Percentiles rank a stretch among this genome's conserved stretches.
Evolutionary conservation across 306 rosid species (phyloP).

Genomic region (Spatholobus suberectus): DNA sequence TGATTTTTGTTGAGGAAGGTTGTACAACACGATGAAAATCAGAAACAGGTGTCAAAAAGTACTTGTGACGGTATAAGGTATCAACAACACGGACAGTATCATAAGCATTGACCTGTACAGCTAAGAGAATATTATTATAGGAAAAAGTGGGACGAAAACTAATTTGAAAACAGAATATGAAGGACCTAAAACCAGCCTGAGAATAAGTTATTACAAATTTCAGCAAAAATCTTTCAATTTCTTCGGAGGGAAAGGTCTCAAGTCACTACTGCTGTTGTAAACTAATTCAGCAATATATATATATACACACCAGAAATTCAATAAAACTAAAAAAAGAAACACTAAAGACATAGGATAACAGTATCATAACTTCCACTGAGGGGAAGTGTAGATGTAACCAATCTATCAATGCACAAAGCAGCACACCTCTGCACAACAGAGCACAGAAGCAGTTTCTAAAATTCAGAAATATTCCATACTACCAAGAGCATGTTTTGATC

Average conservation of each 20-base stretch:
- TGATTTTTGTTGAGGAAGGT: conserved; percentile 52
- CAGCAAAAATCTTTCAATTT: background rate
- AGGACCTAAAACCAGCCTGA: conserved; percentile 13
- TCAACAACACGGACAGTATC: conserved; percentile 74
- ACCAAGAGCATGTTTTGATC: background rate
- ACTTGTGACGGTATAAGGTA: conserved; percentile 74
- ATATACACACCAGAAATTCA: background rate
- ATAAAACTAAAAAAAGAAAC: background rate
- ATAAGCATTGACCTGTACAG: conserved; percentile 84
- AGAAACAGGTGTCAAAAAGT: conserved; percentile 66
- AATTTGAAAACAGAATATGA: conserved; percentile 27
- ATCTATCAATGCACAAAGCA: background rate
- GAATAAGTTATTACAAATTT: conserved; percentile 19
- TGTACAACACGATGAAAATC: conserved; percentile 48
- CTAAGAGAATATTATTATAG: conserved; percentile 5
- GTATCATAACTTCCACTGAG: background rate
- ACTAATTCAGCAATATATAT: conserved; percentile 16
- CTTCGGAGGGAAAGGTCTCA: conserved; percentile 12
- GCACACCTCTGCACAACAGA: background rate
- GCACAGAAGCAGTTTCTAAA: conserved; percentile 15
- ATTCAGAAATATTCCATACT: conserved; percentile 16
- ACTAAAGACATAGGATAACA: background rate
- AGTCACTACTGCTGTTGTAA: conserved; percentile 6
- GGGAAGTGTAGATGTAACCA: conserved; percentile 9
- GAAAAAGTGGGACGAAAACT: conserved; percentile 13